Conservation (phyloP, 495 filamentous ascomycete species). For the Pseudoneurospora amorphoporcata region DNA sequence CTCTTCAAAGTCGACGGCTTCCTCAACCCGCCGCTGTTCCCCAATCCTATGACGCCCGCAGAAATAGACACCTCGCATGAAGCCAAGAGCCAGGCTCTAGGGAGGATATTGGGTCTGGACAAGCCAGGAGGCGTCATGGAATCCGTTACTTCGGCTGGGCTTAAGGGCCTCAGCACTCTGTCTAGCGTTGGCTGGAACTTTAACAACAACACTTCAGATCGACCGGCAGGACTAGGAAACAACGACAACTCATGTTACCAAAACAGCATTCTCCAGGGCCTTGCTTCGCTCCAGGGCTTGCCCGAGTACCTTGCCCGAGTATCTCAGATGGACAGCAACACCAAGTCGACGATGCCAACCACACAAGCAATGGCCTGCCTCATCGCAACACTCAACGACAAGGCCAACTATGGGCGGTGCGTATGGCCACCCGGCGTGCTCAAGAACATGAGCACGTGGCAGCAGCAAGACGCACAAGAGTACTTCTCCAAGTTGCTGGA, state of each 20-base stretch:
- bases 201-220: slow-evolving; percentile 24
- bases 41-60: slow-evolving; percentile 12
- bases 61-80: slow-evolving; percentile 27
- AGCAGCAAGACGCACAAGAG: slow-evolving; percentile 98
- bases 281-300: slow-evolving; percentile 65
- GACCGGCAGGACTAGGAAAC: slow-evolving; percentile 75
- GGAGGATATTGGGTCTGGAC: slow-evolving; percentile 56
- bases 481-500: slow-evolving; percentile 88
- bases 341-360: slow-evolving; percentile 15
- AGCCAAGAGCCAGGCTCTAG: slow-evolving; percentile 58
- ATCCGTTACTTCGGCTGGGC: slow-evolving; percentile 28
- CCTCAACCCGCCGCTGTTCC: slow-evolving; percentile 27
- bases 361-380: slow-evolving; percentile 49
- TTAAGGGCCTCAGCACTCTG: slow-evolving; percentile 38
- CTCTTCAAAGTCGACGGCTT: slow-evolving; percentile 48
- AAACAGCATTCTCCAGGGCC: slow-evolving; percentile 85
- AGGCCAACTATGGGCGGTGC: slow-evolving; percentile 53
- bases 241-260: slow-evolving; percentile 95
- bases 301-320: slow-evolving; percentile 37
- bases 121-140: slow-evolving; percentile 28
- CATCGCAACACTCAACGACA: slow-evolving; percentile 55
- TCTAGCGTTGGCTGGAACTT: slow-evolving; percentile 33
- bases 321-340: slow-evolving; percentile 23
- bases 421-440: slow-evolving; percentile 69
- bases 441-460: slow-evolving; percentile 83